phyloP scores from a whole-genome alignment of 257 asterid genomes.

The Nicotiana noctiflora region DNA sequence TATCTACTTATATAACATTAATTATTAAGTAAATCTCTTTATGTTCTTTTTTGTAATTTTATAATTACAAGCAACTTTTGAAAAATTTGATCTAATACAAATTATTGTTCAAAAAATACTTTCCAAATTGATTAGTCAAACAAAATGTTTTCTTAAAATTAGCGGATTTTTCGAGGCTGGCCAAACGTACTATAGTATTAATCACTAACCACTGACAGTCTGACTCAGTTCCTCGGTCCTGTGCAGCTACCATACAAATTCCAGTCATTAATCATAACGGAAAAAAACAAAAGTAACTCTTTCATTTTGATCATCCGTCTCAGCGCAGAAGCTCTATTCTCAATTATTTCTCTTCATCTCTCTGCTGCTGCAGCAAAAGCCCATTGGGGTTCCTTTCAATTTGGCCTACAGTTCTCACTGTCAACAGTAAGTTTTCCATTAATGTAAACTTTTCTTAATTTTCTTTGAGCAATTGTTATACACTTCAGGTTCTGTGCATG shows the following conservation, averaged over 20 bases:
- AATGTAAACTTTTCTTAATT: not conserved
- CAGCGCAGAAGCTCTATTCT: not conserved
- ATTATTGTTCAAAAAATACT: too few species aligned
- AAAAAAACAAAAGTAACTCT: not conserved
- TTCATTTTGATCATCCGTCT: not conserved
- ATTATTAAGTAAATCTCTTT: too few species aligned
- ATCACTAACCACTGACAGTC: not conserved
- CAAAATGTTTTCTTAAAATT: too few species aligned
- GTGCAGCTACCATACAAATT: not conserved
- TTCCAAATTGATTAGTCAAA: too few species aligned
- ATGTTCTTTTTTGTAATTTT: too few species aligned
- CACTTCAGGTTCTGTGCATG: not conserved
- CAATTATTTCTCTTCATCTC: not conserved
- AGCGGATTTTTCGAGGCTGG: too few species aligned
- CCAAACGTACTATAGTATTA: too few species aligned
- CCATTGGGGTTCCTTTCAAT: not conserved
- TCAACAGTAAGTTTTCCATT: constrained; percentile 1
- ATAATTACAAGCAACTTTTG: too few species aligned
- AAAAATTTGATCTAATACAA: too few species aligned
- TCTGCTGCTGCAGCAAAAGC: not conserved
- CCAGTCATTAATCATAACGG: too few species aligned
- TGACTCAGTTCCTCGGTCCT: not conserved
- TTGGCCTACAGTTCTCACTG: not conserved
- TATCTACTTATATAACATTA: too few species aligned
- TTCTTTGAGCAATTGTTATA: not conserved